Percentiles rank a stretch among this genome's conserved stretches.
phyloP scores from a whole-genome alignment of 2,329 filamentous ascomycete genomes.

The Xylaria sp. region DNA sequence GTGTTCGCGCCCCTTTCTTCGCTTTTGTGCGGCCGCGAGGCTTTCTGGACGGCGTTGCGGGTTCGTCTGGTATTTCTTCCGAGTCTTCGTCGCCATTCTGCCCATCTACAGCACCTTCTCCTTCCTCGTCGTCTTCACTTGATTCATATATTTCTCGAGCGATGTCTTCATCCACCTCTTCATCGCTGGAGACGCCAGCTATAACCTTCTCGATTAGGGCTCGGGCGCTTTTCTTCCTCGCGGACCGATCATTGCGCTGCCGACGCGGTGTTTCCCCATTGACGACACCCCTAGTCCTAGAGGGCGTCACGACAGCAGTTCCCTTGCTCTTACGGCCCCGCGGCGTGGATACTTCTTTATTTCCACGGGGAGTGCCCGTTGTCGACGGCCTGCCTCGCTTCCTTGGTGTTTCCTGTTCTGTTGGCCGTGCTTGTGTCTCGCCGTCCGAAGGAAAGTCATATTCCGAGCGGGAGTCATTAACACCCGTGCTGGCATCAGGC shows the following conservation, averaged over 20 bases:
- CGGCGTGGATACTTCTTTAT: slow-evolving; percentile 38
- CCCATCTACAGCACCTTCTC: slow-evolving; percentile 45
- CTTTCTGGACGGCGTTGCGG: slow-evolving; percentile 59
- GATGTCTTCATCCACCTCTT: slow-evolving; percentile 75
- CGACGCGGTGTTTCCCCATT: slow-evolving; percentile 69
- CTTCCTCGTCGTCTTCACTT: slow-evolving; percentile 62
- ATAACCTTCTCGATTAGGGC: slow-evolving; percentile 78
- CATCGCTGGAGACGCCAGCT: slow-evolving; percentile 71
- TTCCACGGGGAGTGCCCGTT: slow-evolving; percentile 23
- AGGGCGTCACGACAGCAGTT: slow-evolving; percentile 40
- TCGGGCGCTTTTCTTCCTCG: slow-evolving; percentile 83
- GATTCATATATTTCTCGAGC: slow-evolving; percentile 74
- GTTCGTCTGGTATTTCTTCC: slow-evolving; percentile 40
- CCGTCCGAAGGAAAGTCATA: slow-evolving; percentile 48
- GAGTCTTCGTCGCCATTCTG: slow-evolving; percentile 47
- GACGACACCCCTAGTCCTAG: slow-evolving; percentile 37
- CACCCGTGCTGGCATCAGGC: slow-evolving; percentile 3
- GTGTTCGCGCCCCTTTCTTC: slow-evolving; percentile 52
- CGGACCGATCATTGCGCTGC: slow-evolving; percentile 81
- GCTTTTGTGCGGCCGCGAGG: slow-evolving; percentile 54
- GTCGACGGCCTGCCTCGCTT: slow-evolving; percentile 34
- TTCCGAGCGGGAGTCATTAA: slow-evolving; percentile 33
- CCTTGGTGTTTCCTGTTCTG: slow-evolving; percentile 39
- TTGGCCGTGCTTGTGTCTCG: slow-evolving; percentile 26
- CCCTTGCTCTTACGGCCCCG: slow-evolving; percentile 39